Base-by-base conservation (phyloP, 1,284 basidiomycete species). In the Caloboletus firmus region DNA sequence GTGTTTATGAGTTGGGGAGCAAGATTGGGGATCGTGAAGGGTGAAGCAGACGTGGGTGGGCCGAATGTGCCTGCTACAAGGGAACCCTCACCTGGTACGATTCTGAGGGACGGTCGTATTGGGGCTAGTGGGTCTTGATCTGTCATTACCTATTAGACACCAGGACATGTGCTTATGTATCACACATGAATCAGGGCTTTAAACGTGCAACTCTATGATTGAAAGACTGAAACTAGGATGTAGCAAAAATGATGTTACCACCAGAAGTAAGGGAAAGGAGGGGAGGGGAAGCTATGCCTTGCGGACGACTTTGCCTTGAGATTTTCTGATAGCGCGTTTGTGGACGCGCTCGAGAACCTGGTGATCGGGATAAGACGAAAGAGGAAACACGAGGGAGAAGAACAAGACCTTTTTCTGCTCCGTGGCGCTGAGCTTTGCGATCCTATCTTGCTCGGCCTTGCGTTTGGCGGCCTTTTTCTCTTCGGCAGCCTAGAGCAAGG, bases 391-490 rank as follows among this genome's bases (percentile, higher is more conserved):
- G 51, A 43, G 35, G 37, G 34, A 30, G 45, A 52, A 44, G n/a
- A 5, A 45, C 41, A 1, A 48, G 43, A 85, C 85, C 83, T 90
- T 93, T 77, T 89, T 86, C 74, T 92, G 88, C 68, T 95, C 92
- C 51, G 87, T 81, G 35, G 91, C 83, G 62, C 84, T 87, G 59
- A 95, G 78, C 61, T 81, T 83, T 20, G 87, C 78, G 48, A 92
- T 71, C 59, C 81, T 77, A 58, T 89, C 89, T 58, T 89, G 79
- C 68, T 91, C 89, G 0, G 82, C 83, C 66, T 80, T 84, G 66
- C 85, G 85, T 74, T 89, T 91, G 28, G 84, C 88, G 6, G 82
- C 80, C 50, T 84, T 81, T 73, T 84, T 86, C 51, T 82, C 84
- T 56, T 89, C 87, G 40, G 74, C 79, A 24, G 76, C 79, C 74